Conservation (phyloP, 768 basidiomycete species). For the Porpolomopsis calyptriformis region DNA sequence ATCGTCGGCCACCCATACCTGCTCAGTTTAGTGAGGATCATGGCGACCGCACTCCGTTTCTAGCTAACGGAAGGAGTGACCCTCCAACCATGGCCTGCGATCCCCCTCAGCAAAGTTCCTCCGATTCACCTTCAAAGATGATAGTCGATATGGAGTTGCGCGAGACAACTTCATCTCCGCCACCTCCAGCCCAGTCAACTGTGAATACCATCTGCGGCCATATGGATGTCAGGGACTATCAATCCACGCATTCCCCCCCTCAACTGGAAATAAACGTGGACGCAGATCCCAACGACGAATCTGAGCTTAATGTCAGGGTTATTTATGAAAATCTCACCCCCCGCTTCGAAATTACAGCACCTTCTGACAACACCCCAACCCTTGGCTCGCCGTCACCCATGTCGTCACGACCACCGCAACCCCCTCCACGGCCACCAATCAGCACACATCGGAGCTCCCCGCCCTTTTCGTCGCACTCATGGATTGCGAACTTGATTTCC, state of each 20-base stretch:
- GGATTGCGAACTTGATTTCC: slow-evolving; percentile 33
- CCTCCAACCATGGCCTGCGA: background rate
- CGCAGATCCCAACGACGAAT: background rate
- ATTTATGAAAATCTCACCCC: background rate
- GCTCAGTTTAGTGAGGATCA: background rate
- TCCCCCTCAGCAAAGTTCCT: too few relatives aligned
- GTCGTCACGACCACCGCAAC: background rate
- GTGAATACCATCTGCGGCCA: background rate
- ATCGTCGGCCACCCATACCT: slow-evolving; percentile 23
- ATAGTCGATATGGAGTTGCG: background rate
- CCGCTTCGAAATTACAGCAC: background rate
- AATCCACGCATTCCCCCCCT: too few relatives aligned
- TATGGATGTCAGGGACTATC: too few relatives aligned
- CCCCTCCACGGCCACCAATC: background rate
- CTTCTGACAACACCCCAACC: background rate
- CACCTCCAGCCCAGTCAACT: background rate
- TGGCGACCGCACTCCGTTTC: background rate
- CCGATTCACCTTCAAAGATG: background rate
- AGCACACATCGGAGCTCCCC: background rate
- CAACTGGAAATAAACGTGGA: too few relatives aligned
- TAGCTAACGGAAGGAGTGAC: background rate
- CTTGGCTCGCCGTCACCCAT: background rate
- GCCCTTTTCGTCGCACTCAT: slow-evolving; percentile 7
- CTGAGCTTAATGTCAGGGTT: background rate
- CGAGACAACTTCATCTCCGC: background rate